phyloP scores from a whole-genome alignment of 441 rosid species.

The Metrosideros polymorpha region DNA sequence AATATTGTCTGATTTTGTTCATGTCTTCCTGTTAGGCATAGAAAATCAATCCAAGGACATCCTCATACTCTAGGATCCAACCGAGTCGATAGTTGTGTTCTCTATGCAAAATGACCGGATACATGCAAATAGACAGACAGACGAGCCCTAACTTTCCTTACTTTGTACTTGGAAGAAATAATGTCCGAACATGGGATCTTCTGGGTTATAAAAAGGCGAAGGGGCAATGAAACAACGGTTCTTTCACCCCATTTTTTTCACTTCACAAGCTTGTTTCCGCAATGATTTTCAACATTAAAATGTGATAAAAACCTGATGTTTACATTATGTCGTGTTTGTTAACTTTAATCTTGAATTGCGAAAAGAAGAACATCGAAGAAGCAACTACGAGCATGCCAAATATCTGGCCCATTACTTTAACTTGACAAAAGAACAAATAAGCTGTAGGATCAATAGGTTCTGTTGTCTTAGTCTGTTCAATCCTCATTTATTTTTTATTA shows the following conservation, averaged over 20 bases:
- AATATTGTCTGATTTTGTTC: background rate
- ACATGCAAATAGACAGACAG: background rate
- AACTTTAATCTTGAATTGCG: background rate
- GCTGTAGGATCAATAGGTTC: background rate
- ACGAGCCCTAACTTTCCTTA: background rate
- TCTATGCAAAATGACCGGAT: background rate
- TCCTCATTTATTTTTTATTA: background rate
- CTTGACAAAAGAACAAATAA: background rate
- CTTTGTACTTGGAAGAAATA: background rate
- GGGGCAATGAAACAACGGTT: background rate
- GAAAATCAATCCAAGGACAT: background rate
- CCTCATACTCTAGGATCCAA: background rate
- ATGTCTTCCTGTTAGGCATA: background rate
- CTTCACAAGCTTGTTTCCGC: background rate
- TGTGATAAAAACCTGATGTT: background rate
- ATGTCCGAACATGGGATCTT: background rate
- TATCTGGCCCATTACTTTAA: background rate
- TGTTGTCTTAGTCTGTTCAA: background rate
- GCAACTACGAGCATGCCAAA: background rate
- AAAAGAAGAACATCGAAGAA: background rate
- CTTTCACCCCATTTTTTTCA: background rate
- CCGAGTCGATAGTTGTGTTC: background rate
- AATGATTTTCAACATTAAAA: background rate
- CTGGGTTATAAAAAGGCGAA: background rate
- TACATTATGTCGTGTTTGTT: background rate